These are phyloP conservation scores for Viola odorata DNA, from an alignment of 345 rosid genomes.

Conservation along the genomic window DNA sequence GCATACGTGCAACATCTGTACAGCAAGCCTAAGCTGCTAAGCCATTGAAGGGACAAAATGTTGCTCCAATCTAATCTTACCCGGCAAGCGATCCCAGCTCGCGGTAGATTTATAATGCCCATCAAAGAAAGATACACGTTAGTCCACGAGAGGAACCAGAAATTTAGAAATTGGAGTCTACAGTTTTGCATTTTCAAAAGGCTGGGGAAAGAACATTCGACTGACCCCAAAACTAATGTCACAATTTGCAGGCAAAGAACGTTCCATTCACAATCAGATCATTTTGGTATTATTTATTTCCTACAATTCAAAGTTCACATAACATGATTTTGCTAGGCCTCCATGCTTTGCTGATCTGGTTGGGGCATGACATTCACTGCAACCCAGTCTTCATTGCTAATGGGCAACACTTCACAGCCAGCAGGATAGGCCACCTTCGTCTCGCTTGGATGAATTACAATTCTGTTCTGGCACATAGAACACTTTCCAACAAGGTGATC, in stretches of 20 bases:
- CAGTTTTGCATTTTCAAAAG: neutral
- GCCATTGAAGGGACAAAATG: no score
- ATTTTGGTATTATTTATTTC: neutral
- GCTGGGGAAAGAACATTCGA: neutral
- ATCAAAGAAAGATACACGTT: no score
- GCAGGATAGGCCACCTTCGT: conserved; percentile 21
- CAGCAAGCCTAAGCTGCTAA: no score
- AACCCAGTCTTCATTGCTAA: conserved; percentile 25
- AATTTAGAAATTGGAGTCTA: neutral
- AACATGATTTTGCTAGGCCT: neutral
- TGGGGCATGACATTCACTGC: conserved; percentile 14
- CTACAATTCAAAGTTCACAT: neutral
- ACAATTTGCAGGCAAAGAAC: neutral
- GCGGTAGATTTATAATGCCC: no score
- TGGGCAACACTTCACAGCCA: conserved; percentile 17
- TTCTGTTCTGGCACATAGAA: neutral
- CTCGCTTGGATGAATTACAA: conserved; percentile 18
- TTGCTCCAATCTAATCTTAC: no score
- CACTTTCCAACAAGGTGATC: conserved; percentile 1
- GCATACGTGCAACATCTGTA: no score
- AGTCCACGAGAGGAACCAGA: no score
- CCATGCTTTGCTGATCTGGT: conserved; percentile 1
- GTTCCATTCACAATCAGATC: neutral
- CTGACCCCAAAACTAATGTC: neutral
- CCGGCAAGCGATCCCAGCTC: no score